Conservation (phyloP, 805 yeast species). For the Brettanomyces naardenensis region DNA sequence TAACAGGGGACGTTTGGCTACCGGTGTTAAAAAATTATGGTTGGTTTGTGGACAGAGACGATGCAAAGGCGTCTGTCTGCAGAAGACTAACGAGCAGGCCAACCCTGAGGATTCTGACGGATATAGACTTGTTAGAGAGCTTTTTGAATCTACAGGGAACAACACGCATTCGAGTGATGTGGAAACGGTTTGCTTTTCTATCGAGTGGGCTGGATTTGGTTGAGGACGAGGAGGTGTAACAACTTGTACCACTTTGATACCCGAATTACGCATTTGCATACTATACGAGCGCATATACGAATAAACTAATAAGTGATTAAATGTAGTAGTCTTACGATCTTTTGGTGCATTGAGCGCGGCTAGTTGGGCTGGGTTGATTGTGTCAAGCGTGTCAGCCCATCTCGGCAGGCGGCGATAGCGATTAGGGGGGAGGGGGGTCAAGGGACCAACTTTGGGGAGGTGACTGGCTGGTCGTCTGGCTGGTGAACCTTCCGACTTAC, state of each 20-base stretch:
- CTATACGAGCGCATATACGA: background rate
- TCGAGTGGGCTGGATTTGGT: constrained; percentile 98
- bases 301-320: no score
- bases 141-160: background rate
- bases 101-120: constrained; percentile 8
- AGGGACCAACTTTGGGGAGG: no score
- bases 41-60: constrained; percentile 37
- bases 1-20: constrained; percentile 86
- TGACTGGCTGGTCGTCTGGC: no score
- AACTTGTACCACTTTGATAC: background rate
- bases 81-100: constrained; percentile 5
- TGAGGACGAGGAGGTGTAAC: no score
- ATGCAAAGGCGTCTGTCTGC: background rate
- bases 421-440: no score
- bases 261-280: background rate
- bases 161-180: constrained; percentile 11
- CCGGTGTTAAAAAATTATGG: constrained; percentile 86
- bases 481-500: no score
- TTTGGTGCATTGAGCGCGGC: no score
- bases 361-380: no score
- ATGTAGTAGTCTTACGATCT: no score
- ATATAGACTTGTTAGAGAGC: constrained; percentile 1
- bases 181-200: constrained; percentile 46
- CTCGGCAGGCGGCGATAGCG: no score
- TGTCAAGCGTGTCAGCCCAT: no score